These are phyloP conservation scores for Stylonectria norvegica DNA, from an alignment of 2,329 filamentous ascomycete species.

Conservation along the genomic window DNA sequence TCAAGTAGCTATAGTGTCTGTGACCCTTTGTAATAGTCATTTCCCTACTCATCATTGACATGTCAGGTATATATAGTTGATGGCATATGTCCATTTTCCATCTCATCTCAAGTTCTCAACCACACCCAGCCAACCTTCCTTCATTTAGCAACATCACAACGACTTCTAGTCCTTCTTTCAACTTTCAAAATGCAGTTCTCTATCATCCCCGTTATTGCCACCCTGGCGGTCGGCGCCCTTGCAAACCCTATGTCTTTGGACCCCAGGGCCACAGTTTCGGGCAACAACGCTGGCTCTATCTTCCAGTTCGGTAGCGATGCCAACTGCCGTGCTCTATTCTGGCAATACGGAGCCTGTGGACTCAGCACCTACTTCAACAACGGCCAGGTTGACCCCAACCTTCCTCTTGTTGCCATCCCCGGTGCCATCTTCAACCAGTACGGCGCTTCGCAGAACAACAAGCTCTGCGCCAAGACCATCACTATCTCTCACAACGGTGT, in stretches of 20 bases:
- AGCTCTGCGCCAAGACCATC: slow-evolving; percentile 13
- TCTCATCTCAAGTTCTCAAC: no score
- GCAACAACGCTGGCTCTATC: slow-evolving; percentile 11
- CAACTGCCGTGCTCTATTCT: slow-evolving; percentile 7
- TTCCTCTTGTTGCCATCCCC: slow-evolving; percentile 10
- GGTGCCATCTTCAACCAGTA: slow-evolving; percentile 3
- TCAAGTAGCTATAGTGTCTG: no score
- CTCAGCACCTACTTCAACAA: slow-evolving; percentile 13
- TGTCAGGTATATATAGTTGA: no score
- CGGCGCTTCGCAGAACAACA: slow-evolving; percentile 8
- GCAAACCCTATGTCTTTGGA: slow-evolving; percentile 1
- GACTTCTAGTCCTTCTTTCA: not conserved
- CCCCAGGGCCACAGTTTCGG: slow-evolving; percentile 1
- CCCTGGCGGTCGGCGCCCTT: slow-evolving; percentile 7
- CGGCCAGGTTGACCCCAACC: slow-evolving; percentile 3
- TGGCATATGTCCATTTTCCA: no score
- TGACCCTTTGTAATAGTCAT: no score
- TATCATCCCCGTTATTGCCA: not conserved
- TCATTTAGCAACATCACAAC: no score
- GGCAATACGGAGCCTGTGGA: slow-evolving; percentile 11
- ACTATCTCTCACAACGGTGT: slow-evolving; percentile 13
- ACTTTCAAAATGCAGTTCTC: slow-evolving; percentile 9
- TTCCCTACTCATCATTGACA: no score
- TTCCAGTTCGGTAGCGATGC: slow-evolving; percentile 9
- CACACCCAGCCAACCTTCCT: no score